A percentile compares a stretch with the other conserved stretches of the same genome.
Evolutionary conservation across 1,284 basidiomycete species (phyloP).

Genomic region (Leccinum fallax): DNA sequence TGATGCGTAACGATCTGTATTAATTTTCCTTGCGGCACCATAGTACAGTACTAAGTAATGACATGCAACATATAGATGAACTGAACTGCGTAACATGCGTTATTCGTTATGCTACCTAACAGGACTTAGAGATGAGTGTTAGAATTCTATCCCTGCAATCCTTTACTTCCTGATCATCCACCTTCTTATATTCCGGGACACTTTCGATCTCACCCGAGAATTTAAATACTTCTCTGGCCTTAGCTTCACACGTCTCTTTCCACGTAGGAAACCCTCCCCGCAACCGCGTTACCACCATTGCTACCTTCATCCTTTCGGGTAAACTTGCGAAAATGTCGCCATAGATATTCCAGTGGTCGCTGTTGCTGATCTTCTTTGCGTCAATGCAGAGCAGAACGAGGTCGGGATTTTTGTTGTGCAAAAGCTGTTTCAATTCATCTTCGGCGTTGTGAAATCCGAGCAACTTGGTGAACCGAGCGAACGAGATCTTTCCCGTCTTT

Average conservation of each 20-base stretch:
- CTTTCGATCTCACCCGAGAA: conserved; percentile 26
- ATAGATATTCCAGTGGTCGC: conserved; percentile 26
- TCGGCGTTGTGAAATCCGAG: conserved; percentile 18
- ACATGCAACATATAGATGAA: conserved; percentile 2
- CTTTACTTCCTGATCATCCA: conserved; percentile 16
- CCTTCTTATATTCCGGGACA: conserved; percentile 17
- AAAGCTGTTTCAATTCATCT: conserved; percentile 19
- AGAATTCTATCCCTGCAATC: conserved; percentile 27
- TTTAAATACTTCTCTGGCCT: conserved; percentile 12
- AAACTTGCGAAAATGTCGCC: conserved; percentile 23
- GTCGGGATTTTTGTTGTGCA: conserved; percentile 13
- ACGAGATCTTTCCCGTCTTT: conserved; percentile 2
- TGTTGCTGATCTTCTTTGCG: conserved; percentile 18
- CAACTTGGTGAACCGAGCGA: conserved; percentile 1
- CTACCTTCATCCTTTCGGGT: conserved; percentile 18
- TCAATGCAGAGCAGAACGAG: conserved; percentile 30
- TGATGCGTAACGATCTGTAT: conserved; percentile 1
- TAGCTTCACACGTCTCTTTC: conserved; percentile 18
- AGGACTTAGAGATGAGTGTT: conserved; percentile 5
- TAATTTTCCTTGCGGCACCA: background rate
- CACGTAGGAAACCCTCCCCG: conserved; percentile 17
- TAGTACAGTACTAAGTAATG: background rate
- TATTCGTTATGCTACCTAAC: conserved; percentile 8
- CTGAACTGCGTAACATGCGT: background rate
- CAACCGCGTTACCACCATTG: conserved; percentile 38